Base-by-base conservation (phyloP, 306 rosid genomes). In the Fagus sylvatica region DNA sequence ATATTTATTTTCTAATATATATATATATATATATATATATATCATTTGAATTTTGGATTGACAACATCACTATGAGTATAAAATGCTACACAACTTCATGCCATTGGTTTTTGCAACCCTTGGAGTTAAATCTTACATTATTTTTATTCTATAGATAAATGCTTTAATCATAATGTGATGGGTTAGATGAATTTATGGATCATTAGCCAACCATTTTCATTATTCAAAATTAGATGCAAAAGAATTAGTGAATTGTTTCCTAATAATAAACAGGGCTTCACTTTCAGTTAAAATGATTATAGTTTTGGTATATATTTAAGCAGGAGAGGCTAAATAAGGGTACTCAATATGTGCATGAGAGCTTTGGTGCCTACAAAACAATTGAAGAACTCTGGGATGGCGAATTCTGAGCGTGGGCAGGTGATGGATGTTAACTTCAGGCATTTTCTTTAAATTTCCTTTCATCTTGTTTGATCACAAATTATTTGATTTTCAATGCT, bases 331-430 rank as follows among this genome's bases (percentile, higher is more conserved):
- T 11, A 1, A 19, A 8, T 12, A 12, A 59, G 65, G 5, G 30
- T 22, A 59, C 61, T 19, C 0, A 0, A n/a, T 55, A 5, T 19
- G 61, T 19, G 2, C 61, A 19, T 7, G 33, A 55, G 33, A 55
- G 32, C 9, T 19, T 55, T 6, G 33, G 33, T 55, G 10, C 10
- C 30, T 55, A 55, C 11, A 55, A 19, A 11, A 55, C 61, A 6
- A 19, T 19, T 1, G 61, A 55, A 19, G 61, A 55, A 55, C 19
- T 55, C n/a, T 89, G 90, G 87, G 91, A 87, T 80, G 85, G 68
- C 7, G 80, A 87, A 74, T 74, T 36, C n/a, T n/a, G n/a, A n/a
- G n/a, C n/a, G 55, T 75, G 76, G 54, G 53, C 74, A n/a, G 34
- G 43, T 6, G 30, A 73, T 16, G 56, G 70, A 56, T 65, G 7